Conservation (phyloP, 164 flowering plant genomes). For the Umbellularia californica region DNA sequence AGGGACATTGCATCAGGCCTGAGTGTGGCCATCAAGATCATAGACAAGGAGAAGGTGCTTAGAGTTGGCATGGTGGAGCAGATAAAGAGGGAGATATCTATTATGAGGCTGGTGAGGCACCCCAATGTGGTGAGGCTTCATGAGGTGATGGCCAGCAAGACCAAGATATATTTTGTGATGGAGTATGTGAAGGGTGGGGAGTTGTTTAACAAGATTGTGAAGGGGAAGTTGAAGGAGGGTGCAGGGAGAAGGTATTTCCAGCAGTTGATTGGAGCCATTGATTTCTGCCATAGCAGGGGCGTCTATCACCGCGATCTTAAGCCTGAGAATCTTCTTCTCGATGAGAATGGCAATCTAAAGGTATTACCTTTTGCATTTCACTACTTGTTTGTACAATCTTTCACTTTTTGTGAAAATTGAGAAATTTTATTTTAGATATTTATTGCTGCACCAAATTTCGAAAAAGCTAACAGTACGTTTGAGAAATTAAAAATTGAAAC, state of each 20-base stretch:
- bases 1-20: constrained; percentile 19
- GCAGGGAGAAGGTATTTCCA: constrained; percentile 26
- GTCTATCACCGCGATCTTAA: constrained; percentile 36
- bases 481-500: too few relatives aligned
- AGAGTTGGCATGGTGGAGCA: constrained; percentile 28
- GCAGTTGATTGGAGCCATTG: constrained; percentile 26
- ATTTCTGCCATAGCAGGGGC: constrained; percentile 34
- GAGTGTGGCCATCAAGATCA: constrained; percentile 30
- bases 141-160: constrained; percentile 36
- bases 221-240: constrained; percentile 30
- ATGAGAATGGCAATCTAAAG: constrained; percentile 28
- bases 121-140: constrained; percentile 26
- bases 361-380: not conserved
- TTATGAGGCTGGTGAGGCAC: constrained; percentile 26
- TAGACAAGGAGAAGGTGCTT: constrained; percentile 29
- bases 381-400: too few relatives aligned
- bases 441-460: too few relatives aligned
- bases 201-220: constrained; percentile 29
- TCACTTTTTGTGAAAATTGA: too few relatives aligned
- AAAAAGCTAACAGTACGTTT: too few relatives aligned
- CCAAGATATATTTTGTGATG: constrained; percentile 28
- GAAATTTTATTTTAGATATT: too few relatives aligned
- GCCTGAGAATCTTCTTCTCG: constrained; percentile 35
- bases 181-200: constrained; percentile 33
- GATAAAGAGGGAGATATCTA: constrained; percentile 33